Conservation (phyloP, 2,329 filamentous ascomycete genomes). For the Ceratocystis papillata region DNA sequence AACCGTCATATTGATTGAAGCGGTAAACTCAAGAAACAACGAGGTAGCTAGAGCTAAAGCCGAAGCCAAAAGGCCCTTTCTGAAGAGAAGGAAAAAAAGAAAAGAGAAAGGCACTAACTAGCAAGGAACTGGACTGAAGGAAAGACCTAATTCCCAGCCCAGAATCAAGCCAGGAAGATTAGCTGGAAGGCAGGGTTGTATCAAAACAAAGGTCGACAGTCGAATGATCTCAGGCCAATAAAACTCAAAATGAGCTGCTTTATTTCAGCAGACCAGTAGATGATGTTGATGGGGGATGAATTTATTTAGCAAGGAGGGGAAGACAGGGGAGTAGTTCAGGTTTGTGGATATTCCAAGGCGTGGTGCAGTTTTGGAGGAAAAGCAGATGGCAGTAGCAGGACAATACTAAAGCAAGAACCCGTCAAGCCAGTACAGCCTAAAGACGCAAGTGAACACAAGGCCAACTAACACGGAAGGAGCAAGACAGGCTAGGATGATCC, state of each 20-base stretch:
- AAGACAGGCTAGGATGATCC: slow-evolving; percentile 4
- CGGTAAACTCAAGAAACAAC: neutral
- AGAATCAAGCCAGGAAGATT: neutral
- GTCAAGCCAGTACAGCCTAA: neutral
- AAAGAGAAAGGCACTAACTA: neutral
- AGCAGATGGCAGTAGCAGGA: neutral
- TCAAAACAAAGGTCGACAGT: neutral
- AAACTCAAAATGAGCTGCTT: neutral
- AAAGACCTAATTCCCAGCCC: neutral
- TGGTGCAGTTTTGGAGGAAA: neutral
- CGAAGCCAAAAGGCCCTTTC: slow-evolving; percentile 1
- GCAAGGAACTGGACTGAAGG: neutral
- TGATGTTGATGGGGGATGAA: neutral
- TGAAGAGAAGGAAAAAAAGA: neutral
- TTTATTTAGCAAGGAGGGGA: neutral
- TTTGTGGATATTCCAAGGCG: no score
- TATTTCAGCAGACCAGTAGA: neutral
- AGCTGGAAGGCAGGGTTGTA: neutral
- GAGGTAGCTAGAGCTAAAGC: slow-evolving; percentile 5
- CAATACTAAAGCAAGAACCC: neutral
- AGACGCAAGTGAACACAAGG: neutral
- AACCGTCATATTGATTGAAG: slow-evolving; percentile 37
- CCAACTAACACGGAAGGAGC: neutral
- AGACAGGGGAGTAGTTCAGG: neutral
- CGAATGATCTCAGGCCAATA: neutral